These are phyloP conservation scores for Backusella parvicylindrica DNA, from an alignment of 192 early-diverging fungal species.

Conservation along the genomic window DNA sequence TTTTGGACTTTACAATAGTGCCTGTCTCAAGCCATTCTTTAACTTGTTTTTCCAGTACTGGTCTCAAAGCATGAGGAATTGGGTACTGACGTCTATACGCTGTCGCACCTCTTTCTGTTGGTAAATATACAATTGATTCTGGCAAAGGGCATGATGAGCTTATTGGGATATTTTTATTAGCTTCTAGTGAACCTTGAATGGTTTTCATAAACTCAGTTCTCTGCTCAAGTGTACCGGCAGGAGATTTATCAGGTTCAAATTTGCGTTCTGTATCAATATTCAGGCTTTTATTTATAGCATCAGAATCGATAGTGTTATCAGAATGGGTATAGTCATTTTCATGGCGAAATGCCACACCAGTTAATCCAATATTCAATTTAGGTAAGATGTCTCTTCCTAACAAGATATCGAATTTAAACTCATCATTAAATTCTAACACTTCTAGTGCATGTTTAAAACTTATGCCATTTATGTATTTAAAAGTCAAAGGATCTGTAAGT, in stretches of 20 bases:
- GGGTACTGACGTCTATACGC: constrained; percentile 6
- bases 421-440: neutral
- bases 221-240: neutral
- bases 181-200: neutral
- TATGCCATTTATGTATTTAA: neutral
- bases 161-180: neutral
- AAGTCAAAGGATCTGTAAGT: neutral
- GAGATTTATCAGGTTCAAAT: constrained; percentile 5
- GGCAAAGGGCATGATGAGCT: neutral
- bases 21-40: constrained; percentile 1
- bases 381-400: neutral
- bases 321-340: neutral
- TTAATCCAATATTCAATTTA: neutral
- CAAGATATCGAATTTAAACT: neutral
- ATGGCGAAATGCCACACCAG: neutral
- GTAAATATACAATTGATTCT: neutral
- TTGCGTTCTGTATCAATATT: neutral
- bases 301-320: neutral
- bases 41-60: neutral
- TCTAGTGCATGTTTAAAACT: neutral
- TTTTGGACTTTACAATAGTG: neutral
- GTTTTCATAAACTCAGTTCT: neutral
- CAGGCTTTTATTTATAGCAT: neutral
- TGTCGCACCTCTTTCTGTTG: neutral
- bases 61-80: neutral